phyloP scores from a whole-genome alignment of 441 rosid genomes.

The Arabidopsis lyrata region DNA sequence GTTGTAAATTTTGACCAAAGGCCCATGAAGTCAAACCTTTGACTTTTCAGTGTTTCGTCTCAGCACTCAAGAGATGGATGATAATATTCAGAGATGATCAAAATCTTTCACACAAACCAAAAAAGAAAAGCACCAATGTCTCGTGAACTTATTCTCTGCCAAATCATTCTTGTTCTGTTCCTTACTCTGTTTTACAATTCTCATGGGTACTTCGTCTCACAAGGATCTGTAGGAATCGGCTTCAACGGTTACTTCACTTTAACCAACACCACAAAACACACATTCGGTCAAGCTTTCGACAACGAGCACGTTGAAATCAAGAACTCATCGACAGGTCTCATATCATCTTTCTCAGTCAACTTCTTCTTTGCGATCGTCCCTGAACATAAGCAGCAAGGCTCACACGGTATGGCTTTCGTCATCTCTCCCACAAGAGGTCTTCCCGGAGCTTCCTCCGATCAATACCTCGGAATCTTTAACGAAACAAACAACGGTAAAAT shows the following conservation, averaged over 20 bases:
- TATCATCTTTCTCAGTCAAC: conserved; percentile 50
- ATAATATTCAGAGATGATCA: conserved; percentile 10
- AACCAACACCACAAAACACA: conserved; percentile 19
- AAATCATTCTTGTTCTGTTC: conserved; percentile 31
- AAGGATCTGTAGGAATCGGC: conserved; percentile 28
- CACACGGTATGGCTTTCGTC: conserved; percentile 86
- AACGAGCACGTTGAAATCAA: background rate
- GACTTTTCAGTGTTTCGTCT: conserved; percentile 22
- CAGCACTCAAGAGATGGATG: background rate
- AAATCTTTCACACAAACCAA: conserved; percentile 15
- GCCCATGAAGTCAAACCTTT: conserved; percentile 5
- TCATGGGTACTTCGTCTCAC: conserved; percentile 12
- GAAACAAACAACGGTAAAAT: conserved; percentile 57
- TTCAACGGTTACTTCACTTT: conserved; percentile 24
- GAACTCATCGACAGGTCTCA: conserved; percentile 16
- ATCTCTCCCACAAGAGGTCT: conserved; percentile 53
- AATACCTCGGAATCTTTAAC: conserved; percentile 78
- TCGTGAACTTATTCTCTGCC: background rate
- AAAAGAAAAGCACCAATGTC: conserved; percentile 9
- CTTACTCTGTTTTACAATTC: conserved; percentile 23
- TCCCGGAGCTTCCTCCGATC: conserved; percentile 63
- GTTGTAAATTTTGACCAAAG: conserved; percentile 30
- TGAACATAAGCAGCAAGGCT: conserved; percentile 64
- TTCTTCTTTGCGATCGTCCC: conserved; percentile 68
- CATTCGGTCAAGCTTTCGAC: conserved; percentile 14